Evolutionary conservation across 371 early-diverging fungal genomes (phyloP).

Genomic region (Choanephora cucurbitarum): DNA sequence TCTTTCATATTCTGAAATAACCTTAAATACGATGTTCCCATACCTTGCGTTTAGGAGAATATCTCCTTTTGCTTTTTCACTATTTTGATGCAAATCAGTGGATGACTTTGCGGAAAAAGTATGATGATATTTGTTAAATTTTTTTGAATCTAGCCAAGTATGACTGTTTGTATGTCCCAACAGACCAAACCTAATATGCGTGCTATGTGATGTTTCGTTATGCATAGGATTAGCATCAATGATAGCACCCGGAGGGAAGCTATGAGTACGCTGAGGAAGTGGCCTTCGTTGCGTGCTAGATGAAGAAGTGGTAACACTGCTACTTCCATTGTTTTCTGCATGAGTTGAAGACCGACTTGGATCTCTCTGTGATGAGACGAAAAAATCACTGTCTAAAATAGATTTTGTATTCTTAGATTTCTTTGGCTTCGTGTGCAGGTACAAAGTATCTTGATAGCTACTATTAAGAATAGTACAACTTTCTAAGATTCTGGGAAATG

Average conservation of each 20-base stretch:
- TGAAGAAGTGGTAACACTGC: not conserved
- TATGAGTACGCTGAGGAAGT: slow-evolving; percentile 37
- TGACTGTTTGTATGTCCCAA: slow-evolving; percentile 22
- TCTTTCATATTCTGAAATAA: slow-evolving; percentile 23
- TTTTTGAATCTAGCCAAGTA: slow-evolving; percentile 44
- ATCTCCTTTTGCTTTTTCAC: slow-evolving; percentile 18
- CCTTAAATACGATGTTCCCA: slow-evolving; percentile 31
- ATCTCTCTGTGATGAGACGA: not conserved
- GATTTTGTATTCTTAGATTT: not conserved
- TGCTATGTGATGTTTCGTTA: not conserved
- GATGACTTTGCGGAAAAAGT: slow-evolving; percentile 31
- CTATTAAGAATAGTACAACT: slow-evolving; percentile 42
- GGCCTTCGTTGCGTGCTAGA: slow-evolving; percentile 11
- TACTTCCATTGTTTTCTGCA: too few species aligned
- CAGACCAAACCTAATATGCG: slow-evolving; percentile 8
- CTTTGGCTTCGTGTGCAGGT: not conserved
- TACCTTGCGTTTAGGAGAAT: slow-evolving; percentile 21
- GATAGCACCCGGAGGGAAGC: slow-evolving; percentile 39
- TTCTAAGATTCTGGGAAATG: slow-evolving; percentile 48
- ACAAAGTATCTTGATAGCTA: not conserved
- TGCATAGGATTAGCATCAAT: not conserved
- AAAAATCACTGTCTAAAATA: not conserved
- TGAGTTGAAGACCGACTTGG: not conserved
- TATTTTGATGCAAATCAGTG: slow-evolving; percentile 26
- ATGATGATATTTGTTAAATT: slow-evolving; percentile 28